Base-by-base conservation (phyloP, 192 early-diverging fungal species). In the Fimicolochytrium jonesii region DNA sequence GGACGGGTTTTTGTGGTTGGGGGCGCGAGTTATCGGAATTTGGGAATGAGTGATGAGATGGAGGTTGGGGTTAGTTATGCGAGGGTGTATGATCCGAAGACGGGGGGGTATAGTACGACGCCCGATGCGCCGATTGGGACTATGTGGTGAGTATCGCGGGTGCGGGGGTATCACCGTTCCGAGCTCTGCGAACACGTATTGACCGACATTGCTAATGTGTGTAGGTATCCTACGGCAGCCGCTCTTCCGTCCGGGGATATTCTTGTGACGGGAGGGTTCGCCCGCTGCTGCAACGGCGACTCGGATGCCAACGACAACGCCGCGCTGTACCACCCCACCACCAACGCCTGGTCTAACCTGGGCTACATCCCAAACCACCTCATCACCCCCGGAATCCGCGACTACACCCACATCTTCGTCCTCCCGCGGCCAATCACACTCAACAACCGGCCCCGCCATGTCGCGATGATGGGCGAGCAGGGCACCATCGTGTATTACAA, bases 1-100 rank as follows among this genome's bases (percentile, higher is more conserved):
- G 56, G 56, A n/a, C 56, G 56, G 28, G 29, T 58, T 9, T 58
- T 58, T 26, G 56, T 58, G 25, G 56, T 58, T 18, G 56, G 56
- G 7, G 56, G 56, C 13, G 56, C 56, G 6, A 26, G 20, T 2
- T 58, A 58, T 25, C 41, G 44, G 31, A 58, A 58, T 42, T 13
- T 58, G 6, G 56, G 56, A 17, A 15, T 6, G 28, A 13, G n/a
- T 4, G 44, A 58, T 32, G 56, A 58, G 30, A 25, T 58, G 4
- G 56, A 58, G 31, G 37, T 43, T 6, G 56, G 56, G 2, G 20
- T 58, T 26, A 6, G 15, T 9, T 58, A 58, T 26, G 56, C 56
- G 2, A 4, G 56, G 7, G 44, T 58, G 18, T 45, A 28, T 58
- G 42, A 58, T 45, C 56, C 56, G 2, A 25, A 2, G 4, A 58